phyloP scores from a whole-genome alignment of 1,284 basidiomycete genomes.

The Leccinum subrobustum region DNA sequence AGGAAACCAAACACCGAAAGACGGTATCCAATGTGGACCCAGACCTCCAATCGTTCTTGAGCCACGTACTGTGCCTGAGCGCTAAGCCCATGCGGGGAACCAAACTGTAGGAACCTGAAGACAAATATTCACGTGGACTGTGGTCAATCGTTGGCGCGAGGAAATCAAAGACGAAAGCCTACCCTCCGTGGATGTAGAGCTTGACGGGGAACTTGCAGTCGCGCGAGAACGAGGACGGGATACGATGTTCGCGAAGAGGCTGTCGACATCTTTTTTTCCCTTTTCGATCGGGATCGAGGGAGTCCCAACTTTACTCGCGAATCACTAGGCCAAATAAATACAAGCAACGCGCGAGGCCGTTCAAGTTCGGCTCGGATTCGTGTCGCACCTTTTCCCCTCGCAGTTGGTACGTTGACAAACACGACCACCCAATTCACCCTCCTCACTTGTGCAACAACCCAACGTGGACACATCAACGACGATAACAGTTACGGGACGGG shows the following conservation, averaged over 20 bases:
- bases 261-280: conserved; percentile 21
- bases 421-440: no score
- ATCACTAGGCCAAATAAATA: conserved; percentile 31
- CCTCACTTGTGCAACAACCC: no score
- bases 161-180: conserved; percentile 8
- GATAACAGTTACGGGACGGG: no score
- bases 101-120: conserved; percentile 75
- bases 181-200: conserved; percentile 78
- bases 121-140: not conserved
- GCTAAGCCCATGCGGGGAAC: conserved; percentile 58
- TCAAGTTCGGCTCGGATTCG: no score
- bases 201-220: conserved; percentile 59
- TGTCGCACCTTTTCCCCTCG: no score
- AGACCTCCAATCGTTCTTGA: conserved; percentile 62
- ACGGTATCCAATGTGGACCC: conserved; percentile 72
- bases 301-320: conserved; percentile 41
- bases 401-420: no score
- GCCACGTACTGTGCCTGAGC: conserved; percentile 68
- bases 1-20: conserved; percentile 75
- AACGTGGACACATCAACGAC: no score
- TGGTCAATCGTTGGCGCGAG: not conserved
- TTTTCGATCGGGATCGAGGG: not conserved
- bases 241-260: conserved; percentile 70
- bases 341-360: no score
- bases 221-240: conserved; percentile 56